Evolutionary conservation across 139 green algal species (phyloP).

Genomic region (Chlamydomonas eustigma): DNA sequence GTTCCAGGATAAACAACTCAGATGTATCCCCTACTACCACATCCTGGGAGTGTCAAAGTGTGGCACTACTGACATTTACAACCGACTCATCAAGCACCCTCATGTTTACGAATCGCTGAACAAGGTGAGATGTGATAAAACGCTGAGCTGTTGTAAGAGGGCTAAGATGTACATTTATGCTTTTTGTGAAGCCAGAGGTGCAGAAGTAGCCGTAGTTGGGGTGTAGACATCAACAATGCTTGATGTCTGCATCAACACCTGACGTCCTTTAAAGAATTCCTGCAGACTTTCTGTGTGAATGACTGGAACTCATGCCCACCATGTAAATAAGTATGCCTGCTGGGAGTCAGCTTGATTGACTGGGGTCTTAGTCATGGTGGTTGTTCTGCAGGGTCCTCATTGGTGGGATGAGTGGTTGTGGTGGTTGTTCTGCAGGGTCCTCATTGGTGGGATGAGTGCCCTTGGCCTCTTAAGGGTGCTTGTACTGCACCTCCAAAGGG

Average conservation of each 20-base stretch:
- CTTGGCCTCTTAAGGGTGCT: slow-evolving; percentile 28
- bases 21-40: slow-evolving; percentile 56
- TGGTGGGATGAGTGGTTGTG: slow-evolving; percentile 19
- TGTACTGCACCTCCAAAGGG: slow-evolving; percentile 45
- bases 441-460: slow-evolving; percentile 19
- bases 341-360: slow-evolving; percentile 4
- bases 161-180: too few species aligned
- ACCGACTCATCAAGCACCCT: slow-evolving; percentile 49
- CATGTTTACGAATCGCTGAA: slow-evolving; percentile 40
- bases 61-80: slow-evolving; percentile 61
- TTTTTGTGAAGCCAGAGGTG: too few species aligned
- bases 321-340: too few species aligned
- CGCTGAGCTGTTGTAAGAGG: too few species aligned
- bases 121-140: slow-evolving; percentile 28
- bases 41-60: slow-evolving; percentile 61
- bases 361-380: slow-evolving; percentile 20
- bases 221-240: too few species aligned
- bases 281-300: too few species aligned
- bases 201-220: too few species aligned
- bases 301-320: too few species aligned
- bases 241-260: too few species aligned
- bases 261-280: too few species aligned
- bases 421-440: slow-evolving; percentile 22
- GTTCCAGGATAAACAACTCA: slow-evolving; percentile 27
- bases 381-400: slow-evolving; percentile 15